Percentiles rank a stretch among this genome's conserved stretches.
phyloP scores from a whole-genome alignment of 202 grass and related monocot species.

The Elaeis oleifera region DNA sequence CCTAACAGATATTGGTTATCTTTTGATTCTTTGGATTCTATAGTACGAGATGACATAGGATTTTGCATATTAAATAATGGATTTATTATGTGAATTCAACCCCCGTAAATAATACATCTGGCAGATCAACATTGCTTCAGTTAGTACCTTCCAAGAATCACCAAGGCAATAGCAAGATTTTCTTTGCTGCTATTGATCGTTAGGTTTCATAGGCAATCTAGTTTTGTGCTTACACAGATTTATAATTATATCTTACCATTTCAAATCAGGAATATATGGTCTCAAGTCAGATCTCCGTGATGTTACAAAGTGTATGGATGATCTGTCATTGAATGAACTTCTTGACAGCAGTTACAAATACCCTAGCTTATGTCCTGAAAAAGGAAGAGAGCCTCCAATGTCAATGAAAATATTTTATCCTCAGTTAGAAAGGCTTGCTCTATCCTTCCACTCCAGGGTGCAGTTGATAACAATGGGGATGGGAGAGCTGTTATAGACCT shows the following conservation, averaged over 20 bases:
- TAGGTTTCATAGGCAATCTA: constrained; percentile 5
- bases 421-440: constrained; percentile 66
- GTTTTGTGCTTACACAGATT: constrained; percentile 7
- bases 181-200: constrained; percentile 12
- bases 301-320: constrained; percentile 67
- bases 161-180: too few species aligned
- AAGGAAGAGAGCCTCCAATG: constrained; percentile 48
- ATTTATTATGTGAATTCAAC: too few species aligned
- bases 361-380: constrained; percentile 56
- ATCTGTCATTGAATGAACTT: constrained; percentile 63
- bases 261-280: constrained; percentile 62
- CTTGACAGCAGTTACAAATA: constrained; percentile 67
- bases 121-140: too few species aligned
- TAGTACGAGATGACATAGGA: too few species aligned
- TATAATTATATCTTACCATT: constrained; percentile 10
- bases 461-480: constrained; percentile 21
- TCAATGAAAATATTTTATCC: constrained; percentile 53
- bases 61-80: too few species aligned
- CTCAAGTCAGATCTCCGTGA: constrained; percentile 72
- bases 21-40: too few species aligned
- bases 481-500: constrained; percentile 41
- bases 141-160: too few species aligned
- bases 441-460: constrained; percentile 50
- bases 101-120: too few species aligned
- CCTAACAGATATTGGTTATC: too few species aligned